Evolutionary conservation across 2,329 filamentous ascomycete species (phyloP), one percentile per base, ranked within the genome.

Genomic region (Colletotrichum trifolii): DNA sequence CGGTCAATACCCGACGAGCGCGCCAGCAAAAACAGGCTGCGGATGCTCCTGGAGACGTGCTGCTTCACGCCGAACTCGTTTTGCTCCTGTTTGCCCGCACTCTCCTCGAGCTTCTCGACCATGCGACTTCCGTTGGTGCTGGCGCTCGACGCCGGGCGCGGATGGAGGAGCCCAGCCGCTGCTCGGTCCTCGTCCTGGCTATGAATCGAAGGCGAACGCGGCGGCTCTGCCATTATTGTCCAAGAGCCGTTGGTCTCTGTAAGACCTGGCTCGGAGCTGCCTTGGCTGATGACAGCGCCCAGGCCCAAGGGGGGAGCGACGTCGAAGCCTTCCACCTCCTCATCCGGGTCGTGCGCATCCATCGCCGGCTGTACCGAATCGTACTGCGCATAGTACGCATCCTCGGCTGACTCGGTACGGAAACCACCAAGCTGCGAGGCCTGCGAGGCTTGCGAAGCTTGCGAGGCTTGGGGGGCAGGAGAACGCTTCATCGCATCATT

Each of bases 341-440:
- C 91, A 70, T 93, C 90, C n/a, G 91, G 91, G 69, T 94, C 91
- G 74, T 94, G 89, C 60, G 87, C 88, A 76, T 95, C 92, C 82
- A 95, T 88, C 38, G 91, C 91, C 2, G 92, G 91, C 74, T 95
- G 92, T 8, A 95, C 91, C 68, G 87, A 82, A 70, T 91, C 89
- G 75, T 96, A 95, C 73, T 90, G 88, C 15, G 90, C 87, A 75
- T 88, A 95, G 76, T 95, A 95, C 47, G 88, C 88, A 50, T 90
- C 87, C 67, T 94, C 91, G 17, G 82, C 81, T 8, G 81, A 79
- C 9, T 76, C 67, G 42, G 66, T 68, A 55, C 70, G 69, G 57
- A 71, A 71, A 39, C 72, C 54, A 34, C 59, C 64, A 11, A 55
- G 63, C 40, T 71, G 56, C 13, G 71, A 68, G 17, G 76, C 74